Evolutionary conservation across 257 asterid species (phyloP).

Genomic region (Solanum lignicaule): DNA sequence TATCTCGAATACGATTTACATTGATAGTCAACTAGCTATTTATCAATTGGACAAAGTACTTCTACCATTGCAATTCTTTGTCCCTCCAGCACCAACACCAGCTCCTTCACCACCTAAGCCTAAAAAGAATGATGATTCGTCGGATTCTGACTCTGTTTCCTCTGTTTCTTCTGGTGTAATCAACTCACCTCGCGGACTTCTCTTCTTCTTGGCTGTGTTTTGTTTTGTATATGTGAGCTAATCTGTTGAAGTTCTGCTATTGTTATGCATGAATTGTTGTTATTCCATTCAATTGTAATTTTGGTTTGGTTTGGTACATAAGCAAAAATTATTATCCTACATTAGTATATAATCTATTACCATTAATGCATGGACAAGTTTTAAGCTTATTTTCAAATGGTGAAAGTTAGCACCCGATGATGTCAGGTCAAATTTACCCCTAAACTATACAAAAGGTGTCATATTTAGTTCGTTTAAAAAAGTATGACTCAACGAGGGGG

Average conservation of each 20-base stretch:
- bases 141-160: neutral
- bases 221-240: neutral
- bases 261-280: neutral
- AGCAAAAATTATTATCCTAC: neutral
- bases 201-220: neutral
- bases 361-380: neutral
- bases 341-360: neutral
- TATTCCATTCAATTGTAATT: neutral
- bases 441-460: neutral
- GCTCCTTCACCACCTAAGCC: conserved; percentile 40
- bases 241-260: neutral
- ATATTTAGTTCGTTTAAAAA: neutral
- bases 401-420: too few relatives aligned
- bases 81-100: conserved; percentile 31
- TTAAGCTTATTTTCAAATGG: neutral
- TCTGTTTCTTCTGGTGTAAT: conserved; percentile 23
- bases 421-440: neutral
- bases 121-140: conserved; percentile 10
- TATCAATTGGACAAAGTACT: conserved; percentile 40
- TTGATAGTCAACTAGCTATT: conserved; percentile 37
- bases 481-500: neutral
- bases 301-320: neutral
- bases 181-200: neutral
- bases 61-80: conserved; percentile 35
- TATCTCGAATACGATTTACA: conserved; percentile 23